Conservation (phyloP, 306 rosid genomes). For the Acacia melanoxylon region DNA sequence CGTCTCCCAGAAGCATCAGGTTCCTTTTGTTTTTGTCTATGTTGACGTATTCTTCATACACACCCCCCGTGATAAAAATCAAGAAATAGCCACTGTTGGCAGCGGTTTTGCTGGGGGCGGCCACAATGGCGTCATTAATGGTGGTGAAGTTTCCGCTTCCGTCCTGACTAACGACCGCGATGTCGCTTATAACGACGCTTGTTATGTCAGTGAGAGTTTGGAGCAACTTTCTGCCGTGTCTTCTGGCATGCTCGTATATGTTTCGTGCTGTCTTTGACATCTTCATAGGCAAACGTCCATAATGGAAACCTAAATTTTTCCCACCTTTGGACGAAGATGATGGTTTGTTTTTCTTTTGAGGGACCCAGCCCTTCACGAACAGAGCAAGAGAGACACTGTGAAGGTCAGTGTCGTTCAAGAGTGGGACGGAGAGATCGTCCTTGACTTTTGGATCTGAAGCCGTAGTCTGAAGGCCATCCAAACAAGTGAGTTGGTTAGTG, state of each 20-base stretch:
- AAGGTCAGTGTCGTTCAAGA: constrained; percentile 55
- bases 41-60: constrained; percentile 68
- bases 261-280: constrained; percentile 49
- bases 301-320: constrained; percentile 26
- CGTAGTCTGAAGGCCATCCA: constrained; percentile 54
- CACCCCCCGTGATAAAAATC: constrained; percentile 59
- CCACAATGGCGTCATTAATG: constrained; percentile 61
- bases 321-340: constrained; percentile 2
- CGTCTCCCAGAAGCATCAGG: constrained; percentile 81
- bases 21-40: constrained; percentile 53
- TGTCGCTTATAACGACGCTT: constrained; percentile 38
- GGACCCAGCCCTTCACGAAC: constrained; percentile 62
- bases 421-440: constrained; percentile 42
- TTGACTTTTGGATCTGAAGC: constrained; percentile 52
- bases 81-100: constrained; percentile 54
- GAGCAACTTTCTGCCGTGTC: constrained; percentile 56
- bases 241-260: constrained; percentile 49
- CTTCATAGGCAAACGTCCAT: constrained; percentile 49
- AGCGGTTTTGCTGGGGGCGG: constrained; percentile 64
- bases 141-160: constrained; percentile 67
- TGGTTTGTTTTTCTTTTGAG: constrained; percentile 36
- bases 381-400: constrained; percentile 64
- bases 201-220: constrained; percentile 20
- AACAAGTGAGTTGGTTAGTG: constrained; percentile 72
- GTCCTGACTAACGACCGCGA: constrained; percentile 61